These are phyloP conservation scores for Epichloe gansuensis DNA, from an alignment of 2,329 filamentous ascomycete species.

Conservation along the genomic window DNA sequence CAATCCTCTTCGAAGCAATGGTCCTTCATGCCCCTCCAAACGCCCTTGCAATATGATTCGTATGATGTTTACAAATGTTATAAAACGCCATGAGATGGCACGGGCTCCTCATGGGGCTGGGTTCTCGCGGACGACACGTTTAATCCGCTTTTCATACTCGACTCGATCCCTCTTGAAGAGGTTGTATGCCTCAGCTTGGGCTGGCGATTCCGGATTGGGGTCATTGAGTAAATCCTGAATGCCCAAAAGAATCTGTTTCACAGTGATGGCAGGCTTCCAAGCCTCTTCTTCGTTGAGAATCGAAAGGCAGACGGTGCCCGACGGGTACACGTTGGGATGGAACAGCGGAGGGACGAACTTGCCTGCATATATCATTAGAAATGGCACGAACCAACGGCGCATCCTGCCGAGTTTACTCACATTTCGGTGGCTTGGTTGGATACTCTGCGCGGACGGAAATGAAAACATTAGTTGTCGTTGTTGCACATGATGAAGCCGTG, in stretches of 20 bases:
- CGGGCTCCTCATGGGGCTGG: constrained; percentile 47
- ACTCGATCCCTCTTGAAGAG: constrained; percentile 80
- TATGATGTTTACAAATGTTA: constrained; percentile 4
- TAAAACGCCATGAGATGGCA: constrained; percentile 2
- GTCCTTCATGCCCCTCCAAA: constrained; percentile 13
- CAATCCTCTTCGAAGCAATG: constrained; percentile 12
- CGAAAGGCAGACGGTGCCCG: constrained; percentile 90
- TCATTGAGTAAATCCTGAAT: constrained; percentile 94
- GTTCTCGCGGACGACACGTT: constrained; percentile 79
- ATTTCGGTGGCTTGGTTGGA: constrained; percentile 96
- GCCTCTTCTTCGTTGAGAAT: constrained; percentile 97
- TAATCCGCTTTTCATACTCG: constrained; percentile 83
- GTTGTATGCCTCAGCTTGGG: constrained; percentile 95
- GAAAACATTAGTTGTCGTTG: background rate
- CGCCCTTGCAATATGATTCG: constrained; percentile 16
- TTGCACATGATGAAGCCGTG: constrained; percentile 2
- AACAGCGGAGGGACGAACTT: constrained; percentile 95
- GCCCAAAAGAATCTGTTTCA: constrained; percentile 92
- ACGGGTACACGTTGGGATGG: constrained; percentile 97
- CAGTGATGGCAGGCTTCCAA: constrained; percentile 96
- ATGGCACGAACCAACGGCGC: background rate
- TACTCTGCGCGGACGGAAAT: constrained; percentile 58
- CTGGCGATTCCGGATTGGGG: constrained; percentile 91
- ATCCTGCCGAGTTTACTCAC: constrained; percentile 41
- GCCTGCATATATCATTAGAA: constrained; percentile 39